Evolutionary conservation across 306 rosid genomes (phyloP), one percentile per base, ranked within the genome.

Genomic region (Carpinus viminea): DNA sequence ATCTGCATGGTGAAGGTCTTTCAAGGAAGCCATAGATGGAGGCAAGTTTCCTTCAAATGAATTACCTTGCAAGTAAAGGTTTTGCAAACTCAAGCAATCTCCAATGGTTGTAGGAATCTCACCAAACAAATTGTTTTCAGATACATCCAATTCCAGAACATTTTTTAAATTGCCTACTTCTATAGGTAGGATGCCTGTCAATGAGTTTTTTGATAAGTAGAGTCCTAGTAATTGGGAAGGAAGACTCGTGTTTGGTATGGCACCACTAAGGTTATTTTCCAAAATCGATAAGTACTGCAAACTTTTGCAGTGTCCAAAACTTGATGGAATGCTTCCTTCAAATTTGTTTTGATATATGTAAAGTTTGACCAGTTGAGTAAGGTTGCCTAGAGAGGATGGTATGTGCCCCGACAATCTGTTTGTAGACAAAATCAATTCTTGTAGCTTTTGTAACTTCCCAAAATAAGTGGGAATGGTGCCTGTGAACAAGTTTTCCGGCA

Each of bases 351-450:
- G 2, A 2, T 0, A 1, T 21, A 82, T 16, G 38, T 0, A 5
- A 1, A 77, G 70, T 7, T 2, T 5, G 1, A 8, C n/a, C 4
- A 83, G 26, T 1, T 7, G 11, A 50, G 84, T 66, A 0, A 81
- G 38, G 10, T 83, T 73, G 3, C 84, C 86, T 1, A 86, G 2
- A 11, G 80, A 83, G 8, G 69, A 12, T 7, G 90, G 90, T 1
- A 86, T 59, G 2, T 61, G 0, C 16, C 86, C 82, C 0, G 80
- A 81, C 5, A 86, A 17, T 3, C 38, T 11, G 9, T 86, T 86
- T 0, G 0, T 0, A 4, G 10, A 16, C 2, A 86, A 1, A 24
- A 0, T 1, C 43, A 86, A 70, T 0, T 0, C 16, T 15, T 71
- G 1, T 24, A 86, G 4, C 0, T 13, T 77, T 8, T 31, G 20